Evolutionary conservation across 768 basidiomycete genomes (phyloP).

Genomic region (Lactarius sp.): DNA sequence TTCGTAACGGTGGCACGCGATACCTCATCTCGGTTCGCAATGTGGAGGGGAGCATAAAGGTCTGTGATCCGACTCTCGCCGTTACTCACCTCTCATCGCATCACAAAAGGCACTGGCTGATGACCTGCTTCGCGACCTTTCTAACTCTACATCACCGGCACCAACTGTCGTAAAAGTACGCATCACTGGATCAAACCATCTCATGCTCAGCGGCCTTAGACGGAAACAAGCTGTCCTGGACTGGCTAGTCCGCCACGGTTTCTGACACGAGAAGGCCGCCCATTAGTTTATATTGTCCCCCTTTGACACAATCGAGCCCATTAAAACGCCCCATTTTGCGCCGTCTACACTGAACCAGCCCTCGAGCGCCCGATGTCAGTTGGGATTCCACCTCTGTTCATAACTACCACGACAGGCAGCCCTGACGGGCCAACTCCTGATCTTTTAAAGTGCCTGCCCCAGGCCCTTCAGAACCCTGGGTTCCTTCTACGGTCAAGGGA

Average conservation of each 20-base stretch:
- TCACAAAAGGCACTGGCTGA: conserved; percentile 49
- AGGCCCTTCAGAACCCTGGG: neutral
- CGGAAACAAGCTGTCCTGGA: conserved; percentile 57
- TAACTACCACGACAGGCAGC: conserved; percentile 10
- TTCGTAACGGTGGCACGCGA: conserved; percentile 61
- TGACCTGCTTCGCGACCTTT: conserved; percentile 51
- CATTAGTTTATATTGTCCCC: conserved; percentile 18
- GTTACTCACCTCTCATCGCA: conserved; percentile 9
- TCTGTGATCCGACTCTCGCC: conserved; percentile 33
- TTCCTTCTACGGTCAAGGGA: conserved; percentile 5
- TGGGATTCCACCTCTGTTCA: neutral
- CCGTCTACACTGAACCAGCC: neutral
- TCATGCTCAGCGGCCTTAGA: conserved; percentile 56
- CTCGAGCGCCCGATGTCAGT: conserved; percentile 4
- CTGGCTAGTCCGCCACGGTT: conserved; percentile 63
- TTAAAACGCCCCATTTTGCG: conserved; percentile 14
- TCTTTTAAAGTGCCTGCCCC: conserved; percentile 7
- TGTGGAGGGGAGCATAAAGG: conserved; percentile 58
- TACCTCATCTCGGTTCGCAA: conserved; percentile 58
- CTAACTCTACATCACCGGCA: conserved; percentile 42
- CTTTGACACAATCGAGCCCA: conserved; percentile 15
- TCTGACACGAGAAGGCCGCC: conserved; percentile 37
- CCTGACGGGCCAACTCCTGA: conserved; percentile 7
- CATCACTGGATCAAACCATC: conserved; percentile 45
- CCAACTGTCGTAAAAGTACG: conserved; percentile 47